Evolutionary conservation across 768 basidiomycete genomes (phyloP), one percentile per base, ranked within the genome.

Genomic region (Naematelia aurantialba): DNA sequence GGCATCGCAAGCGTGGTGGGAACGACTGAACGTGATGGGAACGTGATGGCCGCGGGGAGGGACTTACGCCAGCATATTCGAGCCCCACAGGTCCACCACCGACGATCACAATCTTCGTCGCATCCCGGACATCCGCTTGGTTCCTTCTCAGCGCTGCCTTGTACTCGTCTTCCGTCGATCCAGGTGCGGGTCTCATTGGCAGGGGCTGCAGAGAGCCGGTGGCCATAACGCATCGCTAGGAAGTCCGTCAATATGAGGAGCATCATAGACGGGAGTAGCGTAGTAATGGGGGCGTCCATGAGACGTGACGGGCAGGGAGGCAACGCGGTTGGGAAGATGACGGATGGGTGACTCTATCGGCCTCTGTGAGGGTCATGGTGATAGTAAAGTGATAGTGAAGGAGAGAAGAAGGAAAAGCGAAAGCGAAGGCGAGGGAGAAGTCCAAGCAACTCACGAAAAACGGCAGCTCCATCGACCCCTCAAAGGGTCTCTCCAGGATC

Each of bases 11-110:
- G n/a, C n/a, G n/a, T n/a, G n/a, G n/a, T n/a, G n/a, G n/a, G n/a
- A n/a, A n/a, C 19, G 19, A 19, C 42, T 44, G 19, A 19, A 44
- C 42, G 42, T 12, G 42, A 12, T 44, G 42, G 42, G 42, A 12
- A 44, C 12, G 42, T 12, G 12, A 44, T 44, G 42, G 42, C 12
- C 12, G 42, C 10, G n/a, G 5, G 29, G 26, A 51, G 13, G 25
- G 19, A 63, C 69, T 63, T 39, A 71, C 69, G 26, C 75, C 75
- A 2, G 73, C 67, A 27, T 69, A 55, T 56, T 76, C 75, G 25
- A 88, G 83, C 2, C 87, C 87, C 8, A 88, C 81, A 0, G 87
- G 85, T 0, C 88, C 87, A 11, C 85, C 87, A 1, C 88, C 87
- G 1, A 88, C 81, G 13, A 88, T 81, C 5, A 88, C 80, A 2